These are phyloP conservation scores for Candida mesenterica DNA, from an alignment of 1,139 yeast species.

Conservation along the genomic window DNA sequence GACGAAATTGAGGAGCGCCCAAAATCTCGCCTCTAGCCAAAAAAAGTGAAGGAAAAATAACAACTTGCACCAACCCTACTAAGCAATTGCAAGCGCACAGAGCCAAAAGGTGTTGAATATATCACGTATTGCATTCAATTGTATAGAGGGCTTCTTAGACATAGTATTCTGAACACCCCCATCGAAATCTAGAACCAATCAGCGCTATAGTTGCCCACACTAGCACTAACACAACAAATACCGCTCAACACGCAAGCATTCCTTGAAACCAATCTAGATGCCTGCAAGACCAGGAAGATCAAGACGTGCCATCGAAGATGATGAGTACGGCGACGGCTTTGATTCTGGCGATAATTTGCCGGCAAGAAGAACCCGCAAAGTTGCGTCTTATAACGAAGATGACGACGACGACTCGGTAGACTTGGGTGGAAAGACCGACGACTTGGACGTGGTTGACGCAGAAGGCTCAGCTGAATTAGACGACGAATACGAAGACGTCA, in stretches of 20 bases:
- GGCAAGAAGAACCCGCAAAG: constrained; percentile 12
- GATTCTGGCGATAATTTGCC: constrained; percentile 14
- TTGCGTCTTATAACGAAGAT: constrained; percentile 15
- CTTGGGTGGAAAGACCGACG: constrained; percentile 15
- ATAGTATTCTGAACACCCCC: no score
- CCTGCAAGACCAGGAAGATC: constrained; percentile 18
- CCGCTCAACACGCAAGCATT: background rate
- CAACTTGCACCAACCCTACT: background rate
- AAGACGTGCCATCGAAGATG: constrained; percentile 15
- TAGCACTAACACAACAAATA: no score
- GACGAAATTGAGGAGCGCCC: no score
- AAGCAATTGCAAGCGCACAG: background rate
- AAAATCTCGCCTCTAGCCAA: background rate
- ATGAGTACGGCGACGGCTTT: constrained; percentile 19
- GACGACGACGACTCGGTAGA: constrained; percentile 17
- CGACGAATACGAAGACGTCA: constrained; percentile 31
- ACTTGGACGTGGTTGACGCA: constrained; percentile 17
- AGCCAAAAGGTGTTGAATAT: background rate
- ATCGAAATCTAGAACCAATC: no score
- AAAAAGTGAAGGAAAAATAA: background rate
- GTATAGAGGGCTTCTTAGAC: no score
- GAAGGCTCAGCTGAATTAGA: constrained; percentile 12
- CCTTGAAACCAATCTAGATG: no score
- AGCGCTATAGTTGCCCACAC: no score
- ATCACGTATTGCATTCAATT: background rate